phyloP scores from a whole-genome alignment of 2,329 filamentous ascomycete species.

The Lachnellula hyalina region DNA sequence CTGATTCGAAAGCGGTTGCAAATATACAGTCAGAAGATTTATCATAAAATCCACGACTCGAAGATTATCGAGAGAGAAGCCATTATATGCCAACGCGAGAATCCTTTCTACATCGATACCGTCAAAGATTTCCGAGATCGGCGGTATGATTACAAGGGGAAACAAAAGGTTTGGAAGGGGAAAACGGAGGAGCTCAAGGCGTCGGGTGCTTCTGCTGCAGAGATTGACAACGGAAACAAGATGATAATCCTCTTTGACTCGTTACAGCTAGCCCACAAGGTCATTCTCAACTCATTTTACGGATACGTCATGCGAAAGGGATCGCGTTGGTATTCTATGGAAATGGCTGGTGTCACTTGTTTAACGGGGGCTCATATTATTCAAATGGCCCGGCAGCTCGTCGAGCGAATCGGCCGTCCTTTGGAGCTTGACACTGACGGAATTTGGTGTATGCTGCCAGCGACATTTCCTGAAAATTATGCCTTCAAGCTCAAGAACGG shows the following conservation, averaged over 20 bases:
- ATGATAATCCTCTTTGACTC: constrained; percentile 98
- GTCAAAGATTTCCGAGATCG: constrained; percentile 95
- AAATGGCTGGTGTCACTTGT: constrained; percentile 98
- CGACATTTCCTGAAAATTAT: constrained; percentile 95
- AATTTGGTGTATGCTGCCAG: constrained; percentile 99
- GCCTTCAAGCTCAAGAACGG: constrained; percentile 90
- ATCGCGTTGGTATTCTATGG: constrained; percentile 97
- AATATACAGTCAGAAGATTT: constrained; percentile 96
- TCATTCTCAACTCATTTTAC: constrained; percentile 98
- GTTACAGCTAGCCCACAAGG: constrained; percentile 93
- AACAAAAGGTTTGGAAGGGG: constrained; percentile 97
- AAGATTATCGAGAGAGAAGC: constrained; percentile 91
- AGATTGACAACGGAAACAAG: constrained; percentile 94
- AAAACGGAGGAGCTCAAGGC: constrained; percentile 86
- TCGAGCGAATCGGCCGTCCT: constrained; percentile 87
- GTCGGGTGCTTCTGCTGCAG: constrained; percentile 66
- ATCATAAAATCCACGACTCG: constrained; percentile 96
- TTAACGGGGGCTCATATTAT: constrained; percentile 95
- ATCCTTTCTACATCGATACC: constrained; percentile 96
- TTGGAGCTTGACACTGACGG: constrained; percentile 95
- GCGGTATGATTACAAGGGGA: constrained; percentile 96
- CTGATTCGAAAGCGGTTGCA: constrained; percentile 83
- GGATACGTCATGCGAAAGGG: constrained; percentile 99
- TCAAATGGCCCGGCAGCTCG: constrained; percentile 87
- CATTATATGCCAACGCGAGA: constrained; percentile 96